Evolutionary conservation across 2,329 filamentous ascomycete species (phyloP).

Genomic region (Lecanosticta acicola): DNA sequence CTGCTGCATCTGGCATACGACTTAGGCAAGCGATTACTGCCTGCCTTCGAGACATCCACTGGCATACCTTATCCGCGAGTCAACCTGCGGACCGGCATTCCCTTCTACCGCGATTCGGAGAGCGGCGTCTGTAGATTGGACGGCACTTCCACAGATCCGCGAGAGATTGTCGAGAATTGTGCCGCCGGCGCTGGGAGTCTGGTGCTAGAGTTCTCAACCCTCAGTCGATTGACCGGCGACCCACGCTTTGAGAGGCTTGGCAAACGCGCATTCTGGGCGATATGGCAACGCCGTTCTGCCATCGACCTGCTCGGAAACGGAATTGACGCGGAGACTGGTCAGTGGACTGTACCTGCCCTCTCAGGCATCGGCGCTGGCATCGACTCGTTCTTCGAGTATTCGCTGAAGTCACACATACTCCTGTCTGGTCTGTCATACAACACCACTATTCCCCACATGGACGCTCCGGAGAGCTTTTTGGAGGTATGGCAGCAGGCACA

Average conservation of each 20-base stretch:
- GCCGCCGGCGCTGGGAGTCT: conserved; percentile 94
- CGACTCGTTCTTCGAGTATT: conserved; percentile 98
- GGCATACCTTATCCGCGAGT: conserved; percentile 93
- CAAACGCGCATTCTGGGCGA: conserved; percentile 91
- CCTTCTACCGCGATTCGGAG: conserved; percentile 66
- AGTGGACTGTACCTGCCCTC: conserved; percentile 74
- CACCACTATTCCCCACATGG: conserved; percentile 51
- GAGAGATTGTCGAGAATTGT: conserved; percentile 90
- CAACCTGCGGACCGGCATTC: conserved; percentile 83
- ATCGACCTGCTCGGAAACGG: conserved; percentile 86
- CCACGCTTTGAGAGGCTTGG: conserved; percentile 80
- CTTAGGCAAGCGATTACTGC: conserved; percentile 74
- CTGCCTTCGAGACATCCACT: conserved; percentile 85
- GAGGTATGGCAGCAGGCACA: conserved; percentile 80
- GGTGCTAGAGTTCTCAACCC: conserved; percentile 84
- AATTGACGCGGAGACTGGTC: conserved; percentile 83
- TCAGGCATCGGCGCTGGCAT: conserved; percentile 95
- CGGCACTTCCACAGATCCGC: conserved; percentile 40
- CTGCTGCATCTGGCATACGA: conserved; percentile 84
- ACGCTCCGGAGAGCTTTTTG: conserved; percentile 70
- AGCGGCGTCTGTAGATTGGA: conserved; percentile 41
- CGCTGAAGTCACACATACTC: conserved; percentile 86
- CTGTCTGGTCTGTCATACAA: conserved; percentile 62
- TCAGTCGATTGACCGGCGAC: conserved; percentile 84
- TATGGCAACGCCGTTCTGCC: conserved; percentile 82